Evolutionary conservation across 345 rosid genomes (phyloP).

Genomic region (Eucalyptus dawsonii): DNA sequence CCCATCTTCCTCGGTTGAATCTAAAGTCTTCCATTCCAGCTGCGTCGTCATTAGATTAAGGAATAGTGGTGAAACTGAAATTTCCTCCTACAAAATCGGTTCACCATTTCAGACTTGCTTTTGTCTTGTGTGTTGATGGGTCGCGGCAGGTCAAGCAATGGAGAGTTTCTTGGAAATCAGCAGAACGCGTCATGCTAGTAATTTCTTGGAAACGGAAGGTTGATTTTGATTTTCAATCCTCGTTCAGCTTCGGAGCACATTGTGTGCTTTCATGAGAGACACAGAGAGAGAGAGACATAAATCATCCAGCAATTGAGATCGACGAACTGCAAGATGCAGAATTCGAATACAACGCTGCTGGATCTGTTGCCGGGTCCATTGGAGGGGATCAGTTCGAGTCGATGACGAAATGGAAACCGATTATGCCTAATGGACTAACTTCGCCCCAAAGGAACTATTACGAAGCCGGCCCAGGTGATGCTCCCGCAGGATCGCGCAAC

Average conservation of each 20-base stretch:
- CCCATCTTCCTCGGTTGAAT: background rate
- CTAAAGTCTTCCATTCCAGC: background rate
- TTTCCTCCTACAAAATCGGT: no score
- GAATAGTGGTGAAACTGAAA: no score
- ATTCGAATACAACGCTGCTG: background rate
- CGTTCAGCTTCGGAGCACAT: background rate
- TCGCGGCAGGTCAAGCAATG: background rate
- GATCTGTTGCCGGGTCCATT: background rate
- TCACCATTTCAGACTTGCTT: background rate
- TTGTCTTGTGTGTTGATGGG: background rate
- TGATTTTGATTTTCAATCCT: background rate
- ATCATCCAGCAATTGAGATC: background rate
- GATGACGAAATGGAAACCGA: no score
- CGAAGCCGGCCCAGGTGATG: no score
- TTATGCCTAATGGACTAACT: no score
- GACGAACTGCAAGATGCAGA: background rate
- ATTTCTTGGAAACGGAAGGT: background rate
- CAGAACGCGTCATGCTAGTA: background rate
- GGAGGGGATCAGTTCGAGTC: background rate
- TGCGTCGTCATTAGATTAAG: no score
- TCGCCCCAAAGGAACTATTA: no score
- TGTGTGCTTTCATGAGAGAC: slow-evolving; percentile 3
- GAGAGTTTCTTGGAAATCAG: background rate
- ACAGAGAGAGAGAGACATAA: background rate
- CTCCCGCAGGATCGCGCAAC: no score